Evolutionary conservation across 768 basidiomycete genomes (phyloP), one percentile per base, ranked within the genome.

Genomic region (Cubamyces sp.): DNA sequence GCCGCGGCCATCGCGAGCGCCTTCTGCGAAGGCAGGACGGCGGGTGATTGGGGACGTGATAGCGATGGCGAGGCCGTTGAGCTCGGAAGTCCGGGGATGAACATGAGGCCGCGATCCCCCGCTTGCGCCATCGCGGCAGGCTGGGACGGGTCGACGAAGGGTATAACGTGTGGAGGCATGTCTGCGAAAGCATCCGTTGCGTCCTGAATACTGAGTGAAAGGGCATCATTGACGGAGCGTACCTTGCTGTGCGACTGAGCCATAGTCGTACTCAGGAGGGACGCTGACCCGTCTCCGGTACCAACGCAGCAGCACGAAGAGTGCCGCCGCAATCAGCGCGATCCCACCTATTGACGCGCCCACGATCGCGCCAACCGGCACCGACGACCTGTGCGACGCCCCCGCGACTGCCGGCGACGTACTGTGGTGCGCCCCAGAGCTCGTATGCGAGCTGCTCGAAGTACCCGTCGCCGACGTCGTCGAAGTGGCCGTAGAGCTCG

Each of bases 241-340:
- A 55, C 54, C 54, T 55, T 45, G 41, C 28, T 46, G 54, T 7
- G 25, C 54, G 19, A 45, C 54, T 9, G 54, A 45, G 18, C 54
- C 54, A n/a, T 55, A 46, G 43, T 43, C 54, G 42, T 55, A 55
- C n/a, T 43, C 39, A 1, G 42, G 26, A 4, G 54, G 26, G 2
- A 42, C 21, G 28, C 25, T 40, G 5, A 15, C 16, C 42, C 28
- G 25, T 26, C 54, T 45, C 42, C 28, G 30, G 26, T 45, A 55
- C 54, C 54, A 46, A 11, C 28, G 30, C 18, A 55, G n/a, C 7
- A 55, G 42, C 3, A n/a, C 48, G 21, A 51, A 25, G 14, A 58
- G 4, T 26, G 25, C 39, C 8, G 21, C 23, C 1, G 40, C 48
- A 5, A 51, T 18, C 3, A 58, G 12, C 5, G 26, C 37, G 23